Conservation (phyloP, 2,329 filamentous ascomycete species). For the Tolypocladium tropicale region DNA sequence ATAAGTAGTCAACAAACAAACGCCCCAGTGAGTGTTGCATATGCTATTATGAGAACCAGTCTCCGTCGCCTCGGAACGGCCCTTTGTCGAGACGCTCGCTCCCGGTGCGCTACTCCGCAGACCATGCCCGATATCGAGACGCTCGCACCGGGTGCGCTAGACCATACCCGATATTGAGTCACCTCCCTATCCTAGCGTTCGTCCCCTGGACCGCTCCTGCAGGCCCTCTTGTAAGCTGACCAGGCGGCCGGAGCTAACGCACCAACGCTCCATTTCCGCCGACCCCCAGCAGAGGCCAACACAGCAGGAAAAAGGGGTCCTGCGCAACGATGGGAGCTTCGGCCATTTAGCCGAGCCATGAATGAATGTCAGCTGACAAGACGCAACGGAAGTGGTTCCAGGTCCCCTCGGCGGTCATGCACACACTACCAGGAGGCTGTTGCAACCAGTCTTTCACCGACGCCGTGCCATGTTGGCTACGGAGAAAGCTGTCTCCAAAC, state of each 20-base stretch:
- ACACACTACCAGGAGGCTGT: neutral
- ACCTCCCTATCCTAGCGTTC: neutral
- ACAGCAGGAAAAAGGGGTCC: too few relatives aligned
- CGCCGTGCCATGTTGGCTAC: neutral
- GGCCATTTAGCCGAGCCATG: too few relatives aligned
- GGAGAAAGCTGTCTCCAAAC: too few relatives aligned
- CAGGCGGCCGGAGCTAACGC: neutral
- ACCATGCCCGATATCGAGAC: neutral
- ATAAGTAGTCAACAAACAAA: neutral
- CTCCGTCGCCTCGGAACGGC: neutral
- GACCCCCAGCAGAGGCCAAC: neutral
- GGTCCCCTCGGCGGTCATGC: neutral
- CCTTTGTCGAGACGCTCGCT: neutral
- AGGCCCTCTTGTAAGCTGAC: neutral
- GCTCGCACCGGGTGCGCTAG: neutral
- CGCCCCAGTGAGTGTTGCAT: neutral
- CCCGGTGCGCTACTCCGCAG: neutral
- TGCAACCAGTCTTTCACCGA: neutral
- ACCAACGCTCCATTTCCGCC: neutral
- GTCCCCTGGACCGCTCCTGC: neutral
- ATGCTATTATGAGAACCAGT: neutral
- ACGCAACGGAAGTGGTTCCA: neutral
- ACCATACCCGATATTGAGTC: neutral
- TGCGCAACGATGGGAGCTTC: too few relatives aligned
- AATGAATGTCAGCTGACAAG: neutral